phyloP scores from a whole-genome alignment of 2,329 filamentous ascomycete species.

The Ophiostoma tasmaniense region DNA sequence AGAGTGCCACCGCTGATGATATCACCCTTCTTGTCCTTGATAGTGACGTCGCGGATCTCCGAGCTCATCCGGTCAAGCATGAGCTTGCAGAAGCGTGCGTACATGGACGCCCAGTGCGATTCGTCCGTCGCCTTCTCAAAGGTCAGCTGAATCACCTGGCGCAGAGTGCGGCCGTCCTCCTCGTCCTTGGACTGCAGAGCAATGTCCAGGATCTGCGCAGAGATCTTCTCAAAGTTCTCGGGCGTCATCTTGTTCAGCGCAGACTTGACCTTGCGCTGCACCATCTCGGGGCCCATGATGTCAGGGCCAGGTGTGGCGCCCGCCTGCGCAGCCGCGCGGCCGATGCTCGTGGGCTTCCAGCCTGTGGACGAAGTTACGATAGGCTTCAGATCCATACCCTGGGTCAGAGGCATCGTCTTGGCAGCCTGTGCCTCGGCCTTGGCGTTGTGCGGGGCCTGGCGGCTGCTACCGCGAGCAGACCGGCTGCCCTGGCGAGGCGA shows the following conservation, averaged over 20 bases:
- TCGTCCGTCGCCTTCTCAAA: constrained; percentile 99
- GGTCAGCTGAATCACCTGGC: constrained; percentile 96
- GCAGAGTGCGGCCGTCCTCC: constrained; percentile 82
- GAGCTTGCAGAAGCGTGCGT: constrained; percentile 94
- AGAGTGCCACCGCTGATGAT: constrained; percentile 86
- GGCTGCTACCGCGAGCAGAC: constrained; percentile 55
- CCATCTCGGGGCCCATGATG: constrained; percentile 79
- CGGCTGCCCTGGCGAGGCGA: constrained; percentile 63
- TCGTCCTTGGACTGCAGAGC: constrained; percentile 93
- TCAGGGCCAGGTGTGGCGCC: constrained; percentile 33
- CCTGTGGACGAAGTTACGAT: constrained; percentile 64
- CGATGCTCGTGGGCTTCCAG: constrained; percentile 80
- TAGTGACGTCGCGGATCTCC: constrained; percentile 91
- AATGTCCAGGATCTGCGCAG: constrained; percentile 86
- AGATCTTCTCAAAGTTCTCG: constrained; percentile 95
- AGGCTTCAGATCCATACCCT: constrained; percentile 70
- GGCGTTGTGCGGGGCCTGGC: constrained; percentile 43
- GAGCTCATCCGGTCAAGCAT: constrained; percentile 94
- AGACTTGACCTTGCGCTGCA: constrained; percentile 98
- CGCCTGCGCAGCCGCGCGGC: constrained; percentile 30
- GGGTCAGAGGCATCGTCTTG: constrained; percentile 87
- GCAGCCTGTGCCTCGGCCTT: constrained; percentile 61
- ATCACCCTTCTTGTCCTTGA: constrained; percentile 80
- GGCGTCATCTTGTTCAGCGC: constrained; percentile 99
- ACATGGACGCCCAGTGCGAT: constrained; percentile 97